Evolutionary conservation across 176 grass and related monocot species (phyloP).

Genomic region (Zea luxurians): DNA sequence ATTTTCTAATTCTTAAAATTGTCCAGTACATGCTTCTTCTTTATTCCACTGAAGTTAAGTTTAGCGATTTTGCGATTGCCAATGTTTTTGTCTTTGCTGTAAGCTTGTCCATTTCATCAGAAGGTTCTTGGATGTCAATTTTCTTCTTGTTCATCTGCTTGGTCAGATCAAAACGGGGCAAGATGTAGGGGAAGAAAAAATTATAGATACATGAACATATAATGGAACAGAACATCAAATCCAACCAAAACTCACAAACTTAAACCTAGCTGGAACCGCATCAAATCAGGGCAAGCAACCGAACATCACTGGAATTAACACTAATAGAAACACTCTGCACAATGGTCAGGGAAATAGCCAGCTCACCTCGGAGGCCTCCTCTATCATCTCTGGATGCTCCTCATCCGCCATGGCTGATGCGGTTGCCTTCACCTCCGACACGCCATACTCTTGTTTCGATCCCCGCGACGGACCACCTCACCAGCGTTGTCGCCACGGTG

Average conservation of each 20-base stretch:
- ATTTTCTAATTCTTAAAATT: constrained; percentile 8
- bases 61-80: background rate
- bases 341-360: background rate
- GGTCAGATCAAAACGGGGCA: constrained; percentile 63
- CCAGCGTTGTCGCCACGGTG: no score
- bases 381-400: constrained; percentile 46
- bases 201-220: background rate
- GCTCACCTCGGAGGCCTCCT: constrained; percentile 49
- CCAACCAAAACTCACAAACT: background rate
- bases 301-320: background rate
- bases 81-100: constrained; percentile 58
- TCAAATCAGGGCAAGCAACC: background rate
- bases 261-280: background rate
- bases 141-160: constrained; percentile 97
- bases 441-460: background rate
- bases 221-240: background rate
- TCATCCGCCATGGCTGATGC: constrained; percentile 48
- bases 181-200: constrained; percentile 41
- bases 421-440: constrained; percentile 4
- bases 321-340: background rate
- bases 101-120: constrained; percentile 56
- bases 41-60: constrained; percentile 39
- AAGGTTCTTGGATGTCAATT: constrained; percentile 62
- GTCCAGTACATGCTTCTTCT: constrained; percentile 59
- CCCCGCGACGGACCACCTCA: background rate